phyloP scores from a whole-genome alignment of 345 rosid species.

The Moricandia moricandioides region DNA sequence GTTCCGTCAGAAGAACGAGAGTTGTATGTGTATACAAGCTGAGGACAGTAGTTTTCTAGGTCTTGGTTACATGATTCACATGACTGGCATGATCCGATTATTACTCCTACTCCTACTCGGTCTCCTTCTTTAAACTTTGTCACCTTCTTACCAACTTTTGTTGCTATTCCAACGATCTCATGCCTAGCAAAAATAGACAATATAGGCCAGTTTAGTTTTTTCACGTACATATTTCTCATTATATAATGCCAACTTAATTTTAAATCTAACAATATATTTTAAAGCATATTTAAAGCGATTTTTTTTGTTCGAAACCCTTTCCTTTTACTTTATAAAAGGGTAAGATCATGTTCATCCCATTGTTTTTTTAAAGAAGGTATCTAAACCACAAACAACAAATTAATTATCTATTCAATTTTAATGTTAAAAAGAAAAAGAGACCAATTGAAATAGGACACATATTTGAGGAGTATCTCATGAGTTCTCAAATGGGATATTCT shows the following conservation, averaged over 20 bases:
- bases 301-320: not conserved
- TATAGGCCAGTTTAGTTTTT: not conserved
- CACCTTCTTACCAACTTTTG: conserved; percentile 55
- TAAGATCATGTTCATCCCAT: not conserved
- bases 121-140: conserved; percentile 56
- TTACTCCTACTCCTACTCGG: conserved; percentile 55
- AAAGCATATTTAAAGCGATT: not conserved
- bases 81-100: conserved; percentile 50
- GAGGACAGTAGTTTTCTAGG: conserved; percentile 56
- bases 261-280: not conserved
- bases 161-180: conserved; percentile 57
- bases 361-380: not conserved
- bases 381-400: not conserved
- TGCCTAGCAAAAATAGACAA: conserved; percentile 41
- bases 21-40: conserved; percentile 40
- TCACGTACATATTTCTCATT: not conserved
- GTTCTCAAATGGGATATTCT: not conserved
- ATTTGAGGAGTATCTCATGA: not conserved
- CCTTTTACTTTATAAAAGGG: not conserved
- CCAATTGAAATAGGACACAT: not conserved
- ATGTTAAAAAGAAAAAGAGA: not conserved
- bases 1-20: conserved; percentile 46
- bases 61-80: conserved; percentile 47
- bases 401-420: not conserved
- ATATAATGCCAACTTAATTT: not conserved